Conservation (phyloP, 2,329 filamentous ascomycete species). For the Aspergillus transmontanensis region DNA sequence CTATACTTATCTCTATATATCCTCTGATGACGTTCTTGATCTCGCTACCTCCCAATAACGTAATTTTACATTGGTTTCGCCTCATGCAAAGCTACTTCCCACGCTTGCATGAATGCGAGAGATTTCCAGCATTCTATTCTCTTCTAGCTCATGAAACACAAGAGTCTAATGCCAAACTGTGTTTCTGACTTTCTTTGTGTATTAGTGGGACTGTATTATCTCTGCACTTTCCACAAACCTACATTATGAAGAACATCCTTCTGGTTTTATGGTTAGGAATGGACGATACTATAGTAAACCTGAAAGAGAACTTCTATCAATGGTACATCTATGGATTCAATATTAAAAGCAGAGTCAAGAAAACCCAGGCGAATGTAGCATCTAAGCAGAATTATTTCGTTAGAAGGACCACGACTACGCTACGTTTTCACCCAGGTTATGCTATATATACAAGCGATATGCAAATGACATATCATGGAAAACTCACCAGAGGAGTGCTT, state of each 20-base stretch:
- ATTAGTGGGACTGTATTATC: neutral
- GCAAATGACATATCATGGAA: neutral
- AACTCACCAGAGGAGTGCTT: neutral
- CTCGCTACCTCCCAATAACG: no score
- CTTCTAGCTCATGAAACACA: neutral
- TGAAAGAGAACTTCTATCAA: neutral
- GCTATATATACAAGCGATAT: neutral
- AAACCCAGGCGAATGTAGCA: neutral
- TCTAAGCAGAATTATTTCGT: neutral
- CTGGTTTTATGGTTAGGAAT: neutral
- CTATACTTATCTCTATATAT: neutral
- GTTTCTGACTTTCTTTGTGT: neutral
- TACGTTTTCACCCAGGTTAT: neutral
- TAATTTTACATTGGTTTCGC: neutral
- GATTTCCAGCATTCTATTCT: neutral
- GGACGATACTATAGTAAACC: neutral
- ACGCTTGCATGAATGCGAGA: neutral
- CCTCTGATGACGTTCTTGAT: accelerated
- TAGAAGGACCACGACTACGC: neutral
- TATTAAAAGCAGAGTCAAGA: neutral
- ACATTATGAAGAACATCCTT: neutral
- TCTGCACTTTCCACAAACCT: neutral
- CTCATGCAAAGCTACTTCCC: neutral
- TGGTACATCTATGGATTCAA: neutral
- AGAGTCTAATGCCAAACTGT: neutral